Conservation (phyloP, 129 eudicot genomes). For the Dittrichia graveolens region DNA sequence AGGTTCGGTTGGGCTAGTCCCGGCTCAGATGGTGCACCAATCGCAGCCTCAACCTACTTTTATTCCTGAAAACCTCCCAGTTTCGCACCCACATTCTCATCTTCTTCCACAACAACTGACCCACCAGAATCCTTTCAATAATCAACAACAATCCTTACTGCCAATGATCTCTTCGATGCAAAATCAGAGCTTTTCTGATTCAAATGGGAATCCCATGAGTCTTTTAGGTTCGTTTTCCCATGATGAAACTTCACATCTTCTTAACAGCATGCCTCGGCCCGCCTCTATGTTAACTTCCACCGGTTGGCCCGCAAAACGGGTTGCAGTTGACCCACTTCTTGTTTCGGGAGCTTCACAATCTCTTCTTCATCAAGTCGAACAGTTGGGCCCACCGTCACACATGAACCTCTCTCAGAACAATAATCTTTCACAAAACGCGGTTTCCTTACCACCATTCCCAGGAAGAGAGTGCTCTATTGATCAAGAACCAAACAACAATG, state of each 20-base stretch:
- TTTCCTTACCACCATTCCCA: slow-evolving; percentile 71
- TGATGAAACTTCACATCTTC: slow-evolving; percentile 56
- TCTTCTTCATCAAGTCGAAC: slow-evolving; percentile 56
- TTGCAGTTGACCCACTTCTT: slow-evolving; percentile 64
- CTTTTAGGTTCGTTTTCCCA: slow-evolving; percentile 71
- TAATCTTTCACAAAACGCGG: slow-evolving; percentile 45
- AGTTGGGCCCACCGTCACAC: slow-evolving; percentile 48
- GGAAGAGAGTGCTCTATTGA: slow-evolving; percentile 64
- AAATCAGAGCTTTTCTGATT: slow-evolving; percentile 53
- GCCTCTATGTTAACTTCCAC: slow-evolving; percentile 54
- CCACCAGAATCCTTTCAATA: slow-evolving; percentile 46
- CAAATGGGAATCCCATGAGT: slow-evolving; percentile 44
- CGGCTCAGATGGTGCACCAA: slow-evolving; percentile 59
- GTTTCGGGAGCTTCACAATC: slow-evolving; percentile 49
- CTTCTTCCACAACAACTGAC: slow-evolving; percentile 56
- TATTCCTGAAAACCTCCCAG: slow-evolving; percentile 32
- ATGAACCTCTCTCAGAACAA: slow-evolving; percentile 45
- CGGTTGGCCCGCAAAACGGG: slow-evolving; percentile 70
- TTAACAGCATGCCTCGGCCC: slow-evolving; percentile 52
- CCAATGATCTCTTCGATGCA: slow-evolving; percentile 32
- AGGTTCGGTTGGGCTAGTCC: slow-evolving; percentile 46
- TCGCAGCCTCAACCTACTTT: slow-evolving; percentile 44
- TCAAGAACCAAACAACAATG: slow-evolving; percentile 45
- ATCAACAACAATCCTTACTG: slow-evolving; percentile 41
- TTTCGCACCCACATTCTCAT: slow-evolving; percentile 32